Percentiles rank a stretch among this genome's conserved stretches.
These are phyloP conservation scores for Hypoxylon sp. DNA, from an alignment of 2,329 filamentous ascomycete genomes.

Conservation along the genomic window DNA sequence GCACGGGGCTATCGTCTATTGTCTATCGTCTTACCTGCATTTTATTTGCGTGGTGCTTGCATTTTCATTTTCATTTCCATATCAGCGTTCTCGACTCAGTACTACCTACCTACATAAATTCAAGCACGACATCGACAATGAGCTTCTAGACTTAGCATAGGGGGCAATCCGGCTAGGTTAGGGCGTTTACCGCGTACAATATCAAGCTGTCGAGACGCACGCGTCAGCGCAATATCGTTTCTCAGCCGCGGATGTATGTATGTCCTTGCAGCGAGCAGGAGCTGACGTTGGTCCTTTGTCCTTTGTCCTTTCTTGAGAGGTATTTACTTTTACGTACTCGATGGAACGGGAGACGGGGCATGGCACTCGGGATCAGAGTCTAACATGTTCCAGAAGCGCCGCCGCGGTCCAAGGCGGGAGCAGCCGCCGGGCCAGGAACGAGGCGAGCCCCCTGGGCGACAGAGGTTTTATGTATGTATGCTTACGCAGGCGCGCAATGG, in stretches of 20 bases:
- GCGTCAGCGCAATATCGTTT: conserved; percentile 39
- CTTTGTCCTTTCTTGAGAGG: background rate
- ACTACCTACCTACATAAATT: background rate
- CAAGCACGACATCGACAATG: background rate
- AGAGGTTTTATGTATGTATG: conserved; percentile 10
- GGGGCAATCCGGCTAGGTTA: background rate
- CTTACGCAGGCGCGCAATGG: conserved; percentile 16
- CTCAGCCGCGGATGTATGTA: conserved; percentile 8
- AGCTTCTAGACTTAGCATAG: conserved; percentile 21
- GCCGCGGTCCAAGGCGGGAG: conserved; percentile 24
- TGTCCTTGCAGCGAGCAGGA: background rate
- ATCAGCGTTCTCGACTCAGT: background rate
- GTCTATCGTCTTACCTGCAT: conserved; percentile 15
- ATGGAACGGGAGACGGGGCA: conserved; percentile 35
- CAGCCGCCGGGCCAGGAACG: conserved; percentile 26
- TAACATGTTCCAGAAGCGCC: conserved; percentile 10
- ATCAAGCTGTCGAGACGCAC: conserved; percentile 20
- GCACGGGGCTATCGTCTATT: conserved; percentile 1
- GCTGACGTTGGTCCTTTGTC: background rate
- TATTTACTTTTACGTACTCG: conserved; percentile 40
- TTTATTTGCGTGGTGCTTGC: background rate
- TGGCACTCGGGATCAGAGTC: conserved; percentile 1
- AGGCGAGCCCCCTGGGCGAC: background rate
- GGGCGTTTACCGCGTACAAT: background rate
- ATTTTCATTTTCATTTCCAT: background rate